phyloP scores from a whole-genome alignment of 208 protist species.

The Crithidia bombi region DNA sequence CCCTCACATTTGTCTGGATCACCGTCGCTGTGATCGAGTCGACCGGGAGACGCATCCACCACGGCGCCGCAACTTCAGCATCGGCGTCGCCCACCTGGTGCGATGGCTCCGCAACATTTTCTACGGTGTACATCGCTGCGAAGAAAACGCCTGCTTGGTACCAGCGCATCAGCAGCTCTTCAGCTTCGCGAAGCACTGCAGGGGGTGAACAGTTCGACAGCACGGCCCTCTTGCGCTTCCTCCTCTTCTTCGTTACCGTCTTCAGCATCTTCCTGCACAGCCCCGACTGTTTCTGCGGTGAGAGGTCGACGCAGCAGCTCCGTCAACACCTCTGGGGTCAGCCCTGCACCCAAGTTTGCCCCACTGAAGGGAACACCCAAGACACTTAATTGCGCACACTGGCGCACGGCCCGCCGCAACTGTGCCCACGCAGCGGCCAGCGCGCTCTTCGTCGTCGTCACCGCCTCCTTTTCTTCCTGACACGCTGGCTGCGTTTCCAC shows the following conservation, averaged over 20 bases:
- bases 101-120: slow-evolving; percentile 77
- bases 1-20: slow-evolving; percentile 28
- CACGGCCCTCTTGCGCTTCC: neutral
- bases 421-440: slow-evolving; percentile 17
- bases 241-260: neutral
- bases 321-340: slow-evolving; percentile 2
- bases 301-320: slow-evolving; percentile 46
- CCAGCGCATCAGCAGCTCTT: slow-evolving; percentile 95
- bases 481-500: slow-evolving; percentile 29
- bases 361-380: slow-evolving; percentile 94
- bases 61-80: slow-evolving; percentile 2
- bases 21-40: slow-evolving; percentile 1
- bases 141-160: slow-evolving; percentile 92
- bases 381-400: slow-evolving; percentile 61
- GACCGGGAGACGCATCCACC: slow-evolving; percentile 30
- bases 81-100: too few species aligned
- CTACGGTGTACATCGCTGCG: slow-evolving; percentile 96
- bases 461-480: neutral
- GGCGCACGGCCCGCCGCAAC: slow-evolving; percentile 18
- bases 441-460: neutral
- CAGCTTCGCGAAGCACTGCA: slow-evolving; percentile 17
- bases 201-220: neutral
- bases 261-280: neutral
- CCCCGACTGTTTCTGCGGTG: slow-evolving; percentile 31
- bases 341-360: slow-evolving; percentile 95